A percentile compares a stretch with the other conserved stretches of the same genome.
phyloP scores from a whole-genome alignment of 2,329 filamentous ascomycete species.

The Xenoacremonium recifei region DNA sequence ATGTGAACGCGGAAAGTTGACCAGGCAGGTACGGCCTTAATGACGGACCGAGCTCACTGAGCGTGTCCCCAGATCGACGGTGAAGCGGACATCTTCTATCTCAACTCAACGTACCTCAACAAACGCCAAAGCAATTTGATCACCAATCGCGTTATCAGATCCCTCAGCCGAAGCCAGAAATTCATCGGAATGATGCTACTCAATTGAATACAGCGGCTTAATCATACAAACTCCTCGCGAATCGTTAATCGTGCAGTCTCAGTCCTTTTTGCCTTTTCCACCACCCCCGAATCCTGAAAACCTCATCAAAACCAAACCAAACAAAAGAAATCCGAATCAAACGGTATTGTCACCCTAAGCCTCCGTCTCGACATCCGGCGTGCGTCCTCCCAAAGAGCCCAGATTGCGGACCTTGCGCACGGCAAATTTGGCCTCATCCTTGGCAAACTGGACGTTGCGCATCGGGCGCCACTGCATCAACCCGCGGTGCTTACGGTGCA shows the following conservation, averaged over 20 bases:
- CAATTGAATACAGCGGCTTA: too few species aligned
- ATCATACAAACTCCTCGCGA: neutral
- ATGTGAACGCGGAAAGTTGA: too few species aligned
- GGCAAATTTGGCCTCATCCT: slow-evolving; percentile 81
- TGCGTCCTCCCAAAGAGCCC: slow-evolving; percentile 73
- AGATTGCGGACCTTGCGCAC: slow-evolving; percentile 73
- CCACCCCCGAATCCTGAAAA: neutral
- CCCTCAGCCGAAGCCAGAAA: neutral
- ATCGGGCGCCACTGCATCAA: slow-evolving; percentile 95
- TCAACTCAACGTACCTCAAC: too few species aligned
- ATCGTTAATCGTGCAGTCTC: slow-evolving; percentile 1
- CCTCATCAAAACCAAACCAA: neutral
- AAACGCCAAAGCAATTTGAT: too few species aligned
- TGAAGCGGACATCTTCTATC: too few species aligned
- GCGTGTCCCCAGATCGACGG: too few species aligned
- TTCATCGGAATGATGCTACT: neutral
- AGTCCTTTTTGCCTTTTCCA: neutral
- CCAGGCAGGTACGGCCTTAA: too few species aligned
- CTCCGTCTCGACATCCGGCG: slow-evolving; percentile 87
- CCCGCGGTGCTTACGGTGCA: slow-evolving; percentile 84
- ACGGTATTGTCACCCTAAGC: slow-evolving; percentile 34
- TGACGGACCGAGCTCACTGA: too few species aligned
- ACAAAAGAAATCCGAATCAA: slow-evolving; percentile 7
- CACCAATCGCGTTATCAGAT: too few species aligned
- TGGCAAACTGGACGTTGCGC: slow-evolving; percentile 81